Evolutionary conservation across 495 filamentous ascomycete species (phyloP), one percentile per base, ranked within the genome.

Genomic region (Lentithecium fluviatile): DNA sequence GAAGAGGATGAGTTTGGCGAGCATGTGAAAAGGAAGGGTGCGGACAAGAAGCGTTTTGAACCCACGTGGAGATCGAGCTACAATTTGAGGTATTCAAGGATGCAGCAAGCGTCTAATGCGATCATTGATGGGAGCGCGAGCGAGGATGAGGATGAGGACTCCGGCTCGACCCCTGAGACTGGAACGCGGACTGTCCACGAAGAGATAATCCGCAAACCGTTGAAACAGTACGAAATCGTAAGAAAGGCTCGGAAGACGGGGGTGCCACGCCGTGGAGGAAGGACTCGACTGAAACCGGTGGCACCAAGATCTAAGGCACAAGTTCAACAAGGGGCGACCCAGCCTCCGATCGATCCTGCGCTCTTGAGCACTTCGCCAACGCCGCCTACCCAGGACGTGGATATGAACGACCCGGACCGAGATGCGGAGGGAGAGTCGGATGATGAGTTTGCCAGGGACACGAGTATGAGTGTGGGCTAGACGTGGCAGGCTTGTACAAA

Each of bases 401-500:
- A 43, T 20, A 43, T 43, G 40, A 20, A 3, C 5, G 40, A 43
- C 13, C 15, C 40, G 19, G 13, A 43, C 13, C 15, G 4, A 20
- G 49, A 65, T 59, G 61, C 56, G 34, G 61, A 65, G 29, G 61
- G 54, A 2, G 61, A 65, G 49, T 1, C 10, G 40, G 61, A 64
- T 56, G 61, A 64, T 23, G 60, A 63, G 23, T 21, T 48, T 6
- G 45, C 40, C 15, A n/a, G 4, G 4, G 19, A 13, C 40, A 43
- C 19, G 40, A 43, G 40, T 15, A 43, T 43, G 40, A 20, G 13
- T 43, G 29, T 32, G 29, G 29, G 29, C 29, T 4, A 32, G 4
- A 4, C 3, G 29, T 32, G 4, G 29, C 10, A 10, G 3, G 3
- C 29, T 32, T 32, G 29, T 4, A 32, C 29, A 10, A 10, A 32